A percentile compares a stretch with the other conserved stretches of the same genome.
phyloP scores from a whole-genome alignment of 2,329 filamentous ascomycete species.

The Aspergillus quadricinctus region DNA sequence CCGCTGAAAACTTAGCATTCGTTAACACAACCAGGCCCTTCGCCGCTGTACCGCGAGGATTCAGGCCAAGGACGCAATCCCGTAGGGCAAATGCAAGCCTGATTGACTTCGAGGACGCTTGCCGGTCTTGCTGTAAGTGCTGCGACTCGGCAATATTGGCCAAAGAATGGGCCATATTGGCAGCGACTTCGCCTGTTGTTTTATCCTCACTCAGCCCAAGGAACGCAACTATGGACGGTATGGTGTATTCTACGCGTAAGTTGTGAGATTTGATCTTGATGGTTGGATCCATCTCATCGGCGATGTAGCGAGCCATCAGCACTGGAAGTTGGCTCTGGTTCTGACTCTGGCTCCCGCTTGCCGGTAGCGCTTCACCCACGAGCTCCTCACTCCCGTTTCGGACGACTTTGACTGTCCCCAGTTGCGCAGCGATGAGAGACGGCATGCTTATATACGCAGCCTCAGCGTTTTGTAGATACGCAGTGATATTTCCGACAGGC shows the following conservation, averaged over 20 bases:
- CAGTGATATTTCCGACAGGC: conserved; percentile 61
- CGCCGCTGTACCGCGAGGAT: conserved; percentile 69
- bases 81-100: conserved; percentile 59
- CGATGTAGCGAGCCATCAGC: conserved; percentile 83
- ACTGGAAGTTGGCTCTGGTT: conserved; percentile 48
- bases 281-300: conserved; percentile 88
- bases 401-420: conserved; percentile 58
- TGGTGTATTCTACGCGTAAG: conserved; percentile 79
- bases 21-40: conserved; percentile 77
- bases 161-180: conserved; percentile 72
- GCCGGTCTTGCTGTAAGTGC: conserved; percentile 19
- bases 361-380: conserved; percentile 56
- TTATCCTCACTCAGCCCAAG: conserved; percentile 65
- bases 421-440: conserved; percentile 71
- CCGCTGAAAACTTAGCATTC: conserved; percentile 67
- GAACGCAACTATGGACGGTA: conserved; percentile 75
- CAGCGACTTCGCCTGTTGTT: conserved; percentile 68
- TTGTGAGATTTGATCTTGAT: conserved; percentile 85
- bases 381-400: conserved; percentile 69
- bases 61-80: conserved; percentile 79
- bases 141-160: conserved; percentile 65
- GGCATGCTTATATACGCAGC: conserved; percentile 80
- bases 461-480: conserved; percentile 61
- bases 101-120: conserved; percentile 49
- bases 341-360: conserved; percentile 17